Percentiles rank a stretch among this genome's conserved stretches.
Conservation (phyloP, 805 yeast species). For the Monosporozyma siamensis region DNA sequence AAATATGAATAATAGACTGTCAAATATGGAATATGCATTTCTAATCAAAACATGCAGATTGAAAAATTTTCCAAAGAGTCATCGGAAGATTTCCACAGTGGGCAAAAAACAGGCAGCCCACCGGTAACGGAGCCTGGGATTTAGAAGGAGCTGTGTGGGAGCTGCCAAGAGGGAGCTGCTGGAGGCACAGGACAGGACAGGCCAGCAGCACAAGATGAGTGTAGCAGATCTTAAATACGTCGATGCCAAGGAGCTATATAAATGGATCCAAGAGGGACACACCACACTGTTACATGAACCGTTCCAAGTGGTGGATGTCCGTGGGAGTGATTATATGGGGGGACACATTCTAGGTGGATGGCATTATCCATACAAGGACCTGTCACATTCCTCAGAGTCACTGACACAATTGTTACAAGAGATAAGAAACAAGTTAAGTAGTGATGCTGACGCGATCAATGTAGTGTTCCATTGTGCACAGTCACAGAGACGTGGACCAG, state of each 20-base stretch:
- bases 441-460: too few relatives aligned
- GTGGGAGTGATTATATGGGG: conserved; percentile 77
- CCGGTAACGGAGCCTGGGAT: too few relatives aligned
- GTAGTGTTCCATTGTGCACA: conserved; percentile 81
- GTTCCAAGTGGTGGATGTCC: conserved; percentile 59
- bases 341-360: conserved; percentile 31
- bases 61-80: too few relatives aligned
- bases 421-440: conserved; percentile 27
- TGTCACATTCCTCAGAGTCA: conserved; percentile 34
- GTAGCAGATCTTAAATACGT: conserved; percentile 19
- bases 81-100: too few relatives aligned
- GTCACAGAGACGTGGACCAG: conserved; percentile 88
- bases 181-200: too few relatives aligned
- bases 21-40: too few relatives aligned
- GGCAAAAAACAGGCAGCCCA: too few relatives aligned
- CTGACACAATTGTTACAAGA: conserved; percentile 23
- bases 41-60: too few relatives aligned
- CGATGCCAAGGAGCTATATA: conserved; percentile 17
- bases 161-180: too few relatives aligned
- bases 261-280: conserved; percentile 22
- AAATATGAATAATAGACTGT: too few relatives aligned
- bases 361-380: conserved; percentile 21
- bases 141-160: too few relatives aligned
- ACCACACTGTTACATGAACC: conserved; percentile 12
- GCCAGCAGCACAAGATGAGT: too few relatives aligned